Evolutionary conservation across 768 basidiomycete genomes (phyloP).

Genomic region (Podaxis pistillaris): DNA sequence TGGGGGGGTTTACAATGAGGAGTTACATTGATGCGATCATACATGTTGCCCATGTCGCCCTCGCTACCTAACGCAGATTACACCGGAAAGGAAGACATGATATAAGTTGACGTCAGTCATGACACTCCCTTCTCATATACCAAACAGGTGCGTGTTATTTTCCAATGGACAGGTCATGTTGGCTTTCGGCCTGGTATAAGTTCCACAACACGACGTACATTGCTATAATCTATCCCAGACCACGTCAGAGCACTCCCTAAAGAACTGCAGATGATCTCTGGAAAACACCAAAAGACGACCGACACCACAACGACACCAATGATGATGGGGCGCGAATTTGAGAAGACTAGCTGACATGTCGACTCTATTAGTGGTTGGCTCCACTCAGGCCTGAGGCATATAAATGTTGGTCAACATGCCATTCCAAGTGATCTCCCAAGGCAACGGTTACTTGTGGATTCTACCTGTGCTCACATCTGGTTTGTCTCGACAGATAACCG

Average conservation of each 20-base stretch:
- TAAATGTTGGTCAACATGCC: neutral
- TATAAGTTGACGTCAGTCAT: constrained; percentile 5
- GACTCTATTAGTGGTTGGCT: neutral
- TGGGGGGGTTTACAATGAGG: too few relatives aligned
- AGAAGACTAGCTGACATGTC: neutral
- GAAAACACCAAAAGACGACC: neutral
- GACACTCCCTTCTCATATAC: neutral
- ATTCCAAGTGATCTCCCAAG: neutral
- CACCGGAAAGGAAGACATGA: neutral
- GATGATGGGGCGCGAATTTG: neutral
- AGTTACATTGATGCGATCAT: too few relatives aligned
- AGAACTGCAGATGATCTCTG: neutral
- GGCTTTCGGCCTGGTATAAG: too few relatives aligned
- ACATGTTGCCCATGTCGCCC: too few relatives aligned
- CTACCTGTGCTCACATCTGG: neutral
- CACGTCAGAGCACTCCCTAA: neutral
- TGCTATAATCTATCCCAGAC: too few relatives aligned
- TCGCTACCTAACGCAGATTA: neutral
- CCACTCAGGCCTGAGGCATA: neutral
- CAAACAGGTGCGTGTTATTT: neutral
- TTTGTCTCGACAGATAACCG: neutral
- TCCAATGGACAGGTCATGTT: neutral
- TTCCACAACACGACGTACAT: too few relatives aligned
- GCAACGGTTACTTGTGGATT: neutral
- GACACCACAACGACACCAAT: neutral